Evolutionary conservation across 106 monocot genomes (phyloP).

Genomic region (Chionographis japonica): DNA sequence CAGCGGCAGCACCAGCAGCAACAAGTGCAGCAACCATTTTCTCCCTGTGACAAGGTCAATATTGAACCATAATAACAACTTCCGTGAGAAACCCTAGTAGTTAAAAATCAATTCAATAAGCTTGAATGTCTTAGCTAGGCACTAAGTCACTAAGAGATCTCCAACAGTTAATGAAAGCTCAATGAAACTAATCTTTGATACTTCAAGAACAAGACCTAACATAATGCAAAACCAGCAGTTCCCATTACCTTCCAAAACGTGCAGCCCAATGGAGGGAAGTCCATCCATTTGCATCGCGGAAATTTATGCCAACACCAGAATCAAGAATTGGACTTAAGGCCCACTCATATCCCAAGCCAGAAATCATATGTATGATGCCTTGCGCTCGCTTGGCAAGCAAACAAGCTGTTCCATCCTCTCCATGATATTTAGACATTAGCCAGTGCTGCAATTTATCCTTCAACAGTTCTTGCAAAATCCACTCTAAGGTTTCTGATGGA

Average conservation of each 20-base stretch:
- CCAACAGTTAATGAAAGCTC: too few species aligned
- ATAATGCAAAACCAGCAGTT: neutral
- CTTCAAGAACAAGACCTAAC: neutral
- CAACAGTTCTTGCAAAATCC: constrained; percentile 59
- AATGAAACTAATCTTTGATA: neutral
- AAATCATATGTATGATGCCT: constrained; percentile 76
- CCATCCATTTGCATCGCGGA: constrained; percentile 90
- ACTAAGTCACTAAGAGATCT: too few species aligned
- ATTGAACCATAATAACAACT: neutral
- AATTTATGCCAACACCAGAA: constrained; percentile 75
- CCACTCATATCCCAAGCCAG: constrained; percentile 90
- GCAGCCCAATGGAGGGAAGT: constrained; percentile 99
- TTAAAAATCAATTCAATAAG: too few species aligned
- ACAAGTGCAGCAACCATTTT: constrained; percentile 73
- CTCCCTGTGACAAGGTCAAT: constrained; percentile 40
- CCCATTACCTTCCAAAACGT: constrained; percentile 73
- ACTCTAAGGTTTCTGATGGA: constrained; percentile 23
- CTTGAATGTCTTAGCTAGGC: too few species aligned
- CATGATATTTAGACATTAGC: constrained; percentile 33
- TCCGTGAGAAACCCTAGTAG: too few species aligned
- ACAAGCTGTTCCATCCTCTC: constrained; percentile 14
- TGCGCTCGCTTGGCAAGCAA: constrained; percentile 62
- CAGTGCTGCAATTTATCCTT: constrained; percentile 62
- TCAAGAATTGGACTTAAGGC: constrained; percentile 64
- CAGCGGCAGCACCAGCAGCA: constrained; percentile 62